Evolutionary conservation across 2,329 filamentous ascomycete species (phyloP).

Genomic region (Graphilbum ipis-grandicollis): DNA sequence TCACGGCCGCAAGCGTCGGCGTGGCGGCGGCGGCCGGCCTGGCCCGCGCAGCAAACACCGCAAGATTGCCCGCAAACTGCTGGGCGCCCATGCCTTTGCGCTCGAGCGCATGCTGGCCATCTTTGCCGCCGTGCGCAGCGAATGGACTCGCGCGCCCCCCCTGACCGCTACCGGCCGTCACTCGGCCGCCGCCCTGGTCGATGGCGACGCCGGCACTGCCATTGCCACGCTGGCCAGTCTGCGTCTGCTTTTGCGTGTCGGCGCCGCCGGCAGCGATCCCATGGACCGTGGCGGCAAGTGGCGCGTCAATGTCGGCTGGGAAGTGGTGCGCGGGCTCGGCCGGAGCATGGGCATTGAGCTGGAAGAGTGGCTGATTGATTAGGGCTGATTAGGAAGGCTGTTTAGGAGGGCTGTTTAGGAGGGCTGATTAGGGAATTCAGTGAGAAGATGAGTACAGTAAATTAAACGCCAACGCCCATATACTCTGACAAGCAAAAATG

Average conservation of each 20-base stretch:
- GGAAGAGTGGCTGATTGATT: constrained; percentile 60
- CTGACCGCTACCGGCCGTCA: constrained; percentile 7
- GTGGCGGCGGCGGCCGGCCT: constrained; percentile 24
- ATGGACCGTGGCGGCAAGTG: constrained; percentile 57
- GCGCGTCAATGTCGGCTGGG: constrained; percentile 67
- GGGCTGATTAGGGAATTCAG: no score
- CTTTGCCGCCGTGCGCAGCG: constrained; percentile 45
- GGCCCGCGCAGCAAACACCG: constrained; percentile 34
- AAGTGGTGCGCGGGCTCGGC: constrained; percentile 52
- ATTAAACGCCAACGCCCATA: no score
- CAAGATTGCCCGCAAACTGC: constrained; percentile 59
- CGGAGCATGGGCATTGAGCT: constrained; percentile 62
- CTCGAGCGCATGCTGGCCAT: constrained; percentile 67
- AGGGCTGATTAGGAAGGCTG: no score
- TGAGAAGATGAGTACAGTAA: no score
- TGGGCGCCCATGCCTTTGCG: constrained; percentile 61
- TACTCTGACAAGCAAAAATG: no score
- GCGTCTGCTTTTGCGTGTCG: constrained; percentile 49
- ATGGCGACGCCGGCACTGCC: constrained; percentile 42
- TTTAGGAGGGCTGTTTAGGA: no score
- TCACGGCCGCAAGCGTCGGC: constrained; percentile 29
- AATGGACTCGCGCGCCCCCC: constrained; percentile 26
- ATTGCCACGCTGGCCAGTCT: constrained; percentile 59
- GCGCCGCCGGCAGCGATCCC: constrained; percentile 35
- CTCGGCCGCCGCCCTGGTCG: constrained; percentile 18